A percentile compares a stretch with the other conserved stretches of the same genome.
Conservation (phyloP, 495 filamentous ascomycete genomes). For the Viridothelium virens region DNA sequence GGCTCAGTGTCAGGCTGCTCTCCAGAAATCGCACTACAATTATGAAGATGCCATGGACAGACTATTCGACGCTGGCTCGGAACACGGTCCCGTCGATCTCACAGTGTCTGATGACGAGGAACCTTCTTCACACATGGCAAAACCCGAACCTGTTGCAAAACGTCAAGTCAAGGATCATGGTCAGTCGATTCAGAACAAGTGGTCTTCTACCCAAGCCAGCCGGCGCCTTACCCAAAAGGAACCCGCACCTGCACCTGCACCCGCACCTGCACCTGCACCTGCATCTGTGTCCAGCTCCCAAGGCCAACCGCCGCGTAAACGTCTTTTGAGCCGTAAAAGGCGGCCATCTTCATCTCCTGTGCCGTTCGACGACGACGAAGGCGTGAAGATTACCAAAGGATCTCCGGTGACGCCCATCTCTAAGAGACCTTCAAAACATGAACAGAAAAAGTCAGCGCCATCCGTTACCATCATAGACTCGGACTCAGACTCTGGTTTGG, state of each 20-base stretch:
- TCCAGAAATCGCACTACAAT: conserved; percentile 47
- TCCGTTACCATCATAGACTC: conserved; percentile 39
- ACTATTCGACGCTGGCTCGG: conserved; percentile 25
- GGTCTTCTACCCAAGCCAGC: conserved; percentile 42
- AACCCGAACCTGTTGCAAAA: conserved; percentile 30
- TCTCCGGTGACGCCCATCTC: background rate
- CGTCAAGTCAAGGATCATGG: conserved; percentile 52
- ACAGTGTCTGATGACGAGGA: conserved; percentile 36
- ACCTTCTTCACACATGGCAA: conserved; percentile 22
- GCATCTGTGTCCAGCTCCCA: background rate
- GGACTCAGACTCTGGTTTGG: conserved; percentile 50
- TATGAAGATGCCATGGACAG: conserved; percentile 51
- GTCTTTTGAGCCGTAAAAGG: conserved; percentile 4
- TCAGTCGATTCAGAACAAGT: conserved; percentile 54
- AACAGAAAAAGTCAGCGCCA: conserved; percentile 6
- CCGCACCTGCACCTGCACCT: background rate
- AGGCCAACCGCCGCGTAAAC: background rate
- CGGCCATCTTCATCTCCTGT: conserved; percentile 5
- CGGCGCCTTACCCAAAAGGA: conserved; percentile 8
- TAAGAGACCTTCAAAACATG: background rate
- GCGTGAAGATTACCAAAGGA: background rate
- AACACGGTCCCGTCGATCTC: conserved; percentile 27
- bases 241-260: background rate
- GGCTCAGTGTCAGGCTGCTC: conserved; percentile 44
- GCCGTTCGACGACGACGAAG: background rate